phyloP scores from a whole-genome alignment of 2,329 filamentous ascomycete genomes.

The Scopulariopsis brevicaulis region DNA sequence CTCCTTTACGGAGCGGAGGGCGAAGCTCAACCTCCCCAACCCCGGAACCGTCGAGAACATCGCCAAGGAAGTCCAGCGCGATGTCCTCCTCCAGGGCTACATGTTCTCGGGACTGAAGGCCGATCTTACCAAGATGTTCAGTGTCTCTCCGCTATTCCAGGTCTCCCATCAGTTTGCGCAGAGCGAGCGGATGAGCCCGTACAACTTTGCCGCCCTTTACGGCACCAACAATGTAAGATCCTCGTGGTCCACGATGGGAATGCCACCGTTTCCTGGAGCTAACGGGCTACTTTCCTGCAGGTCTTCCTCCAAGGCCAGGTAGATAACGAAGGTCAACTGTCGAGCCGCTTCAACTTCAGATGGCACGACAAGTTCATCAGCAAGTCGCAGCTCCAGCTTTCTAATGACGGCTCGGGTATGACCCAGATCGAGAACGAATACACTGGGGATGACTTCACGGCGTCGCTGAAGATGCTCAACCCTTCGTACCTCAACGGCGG shows the following conservation, averaged over 20 bases:
- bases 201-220: slow-evolving; percentile 89
- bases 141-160: slow-evolving; percentile 88
- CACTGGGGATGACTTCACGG: slow-evolving; percentile 83
- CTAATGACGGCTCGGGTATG: slow-evolving; percentile 73
- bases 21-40: slow-evolving; percentile 79
- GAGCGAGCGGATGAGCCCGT: slow-evolving; percentile 86
- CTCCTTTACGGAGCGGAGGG: slow-evolving; percentile 75
- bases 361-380: slow-evolving; percentile 72
- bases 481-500: slow-evolving; percentile 89
- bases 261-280: not conserved
- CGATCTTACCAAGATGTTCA: slow-evolving; percentile 94
- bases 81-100: slow-evolving; percentile 91
- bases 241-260: not conserved
- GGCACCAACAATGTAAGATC: slow-evolving; percentile 72
- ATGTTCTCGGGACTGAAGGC: slow-evolving; percentile 95
- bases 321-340: slow-evolving; percentile 83
- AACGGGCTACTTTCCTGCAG: slow-evolving; percentile 29
- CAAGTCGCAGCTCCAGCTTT: slow-evolving; percentile 80
- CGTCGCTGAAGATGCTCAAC: slow-evolving; percentile 87
- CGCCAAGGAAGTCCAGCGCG: slow-evolving; percentile 84
- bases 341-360: slow-evolving; percentile 85
- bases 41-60: slow-evolving; percentile 87
- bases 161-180: slow-evolving; percentile 95
- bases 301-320: slow-evolving; percentile 92
- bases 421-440: slow-evolving; percentile 94